A percentile compares a stretch with the other conserved stretches of the same genome.
Evolutionary conservation across 1,139 yeast genomes (phyloP).

Genomic region (Sugiyamaella grinbergsii): DNA sequence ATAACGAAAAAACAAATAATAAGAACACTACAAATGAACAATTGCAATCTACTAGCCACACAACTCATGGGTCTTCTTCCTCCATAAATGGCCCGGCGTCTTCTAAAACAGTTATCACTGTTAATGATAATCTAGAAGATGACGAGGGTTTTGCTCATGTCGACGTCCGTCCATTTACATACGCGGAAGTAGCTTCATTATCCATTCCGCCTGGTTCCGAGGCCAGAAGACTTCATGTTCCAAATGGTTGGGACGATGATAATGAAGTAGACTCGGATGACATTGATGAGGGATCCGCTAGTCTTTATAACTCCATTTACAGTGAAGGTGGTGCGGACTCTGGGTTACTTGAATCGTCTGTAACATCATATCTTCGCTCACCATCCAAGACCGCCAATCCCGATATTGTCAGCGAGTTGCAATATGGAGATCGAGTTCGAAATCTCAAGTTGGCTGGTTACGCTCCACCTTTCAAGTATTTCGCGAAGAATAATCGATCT

Average conservation of each 20-base stretch:
- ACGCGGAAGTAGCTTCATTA: constrained; percentile 52
- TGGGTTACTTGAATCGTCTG: neutral
- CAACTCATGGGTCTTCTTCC: neutral
- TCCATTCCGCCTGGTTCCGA: constrained; percentile 3
- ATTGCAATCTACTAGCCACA: constrained; percentile 1
- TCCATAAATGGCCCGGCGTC: constrained; percentile 11
- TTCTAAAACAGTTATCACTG: constrained; percentile 14
- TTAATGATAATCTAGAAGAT: constrained; percentile 32
- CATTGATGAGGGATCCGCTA: constrained; percentile 3
- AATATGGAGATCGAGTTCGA: constrained; percentile 15
- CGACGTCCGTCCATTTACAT: constrained; percentile 50
- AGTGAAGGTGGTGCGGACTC: neutral
- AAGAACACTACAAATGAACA: neutral
- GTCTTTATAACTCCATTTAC: constrained; percentile 1
- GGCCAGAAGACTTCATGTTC: constrained; percentile 8
- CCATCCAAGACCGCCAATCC: constrained; percentile 1
- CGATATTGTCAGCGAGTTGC: constrained; percentile 10
- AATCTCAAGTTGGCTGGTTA: constrained; percentile 16
- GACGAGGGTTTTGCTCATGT: constrained; percentile 52
- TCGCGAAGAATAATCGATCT: neutral
- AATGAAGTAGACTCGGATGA: constrained; percentile 17
- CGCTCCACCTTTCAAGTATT: constrained; percentile 9
- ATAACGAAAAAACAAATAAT: constrained; percentile 5
- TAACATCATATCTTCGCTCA: constrained; percentile 3
- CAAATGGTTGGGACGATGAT: constrained; percentile 17